Percentiles rank a stretch among this genome's conserved stretches.
Evolutionary conservation across 176 grass and related monocot species (phyloP).

Genomic region (Paspalum vaginatum): DNA sequence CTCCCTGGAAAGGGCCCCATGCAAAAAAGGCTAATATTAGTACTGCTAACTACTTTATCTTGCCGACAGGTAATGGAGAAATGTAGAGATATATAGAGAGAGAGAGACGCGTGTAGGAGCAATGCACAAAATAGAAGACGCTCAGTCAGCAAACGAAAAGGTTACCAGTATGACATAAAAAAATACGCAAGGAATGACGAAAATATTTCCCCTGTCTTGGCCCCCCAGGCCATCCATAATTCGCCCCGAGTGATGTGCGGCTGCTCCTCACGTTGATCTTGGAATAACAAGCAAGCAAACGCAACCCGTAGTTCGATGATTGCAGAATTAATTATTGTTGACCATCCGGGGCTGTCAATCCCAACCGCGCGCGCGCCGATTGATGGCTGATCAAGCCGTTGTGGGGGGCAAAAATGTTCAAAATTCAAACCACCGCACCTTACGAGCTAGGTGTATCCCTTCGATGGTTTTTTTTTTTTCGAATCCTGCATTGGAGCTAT

Average conservation of each 20-base stretch:
- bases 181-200: no score
- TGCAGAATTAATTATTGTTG: background rate
- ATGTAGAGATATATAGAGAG: no score
- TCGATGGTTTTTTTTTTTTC: background rate
- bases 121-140: no score
- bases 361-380: background rate
- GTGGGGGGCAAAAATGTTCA: background rate
- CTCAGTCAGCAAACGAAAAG: no score
- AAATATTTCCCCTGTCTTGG: no score
- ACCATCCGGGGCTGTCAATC: background rate
- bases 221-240: no score
- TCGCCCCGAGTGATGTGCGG: no score
- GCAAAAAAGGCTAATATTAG: no score
- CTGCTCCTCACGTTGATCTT: constrained; percentile 33
- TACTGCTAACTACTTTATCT: background rate
- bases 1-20: background rate
- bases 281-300: background rate
- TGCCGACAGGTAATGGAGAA: background rate
- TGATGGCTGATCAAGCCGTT: background rate
- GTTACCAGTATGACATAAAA: no score
- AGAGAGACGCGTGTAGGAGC: no score
- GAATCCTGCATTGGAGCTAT: background rate
- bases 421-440: background rate
- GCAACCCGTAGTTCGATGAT: background rate
- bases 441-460: background rate